These are phyloP conservation scores for Paramecium sonneborni DNA, from an alignment of 73 alveolate species.

Conservation along the genomic window DNA sequence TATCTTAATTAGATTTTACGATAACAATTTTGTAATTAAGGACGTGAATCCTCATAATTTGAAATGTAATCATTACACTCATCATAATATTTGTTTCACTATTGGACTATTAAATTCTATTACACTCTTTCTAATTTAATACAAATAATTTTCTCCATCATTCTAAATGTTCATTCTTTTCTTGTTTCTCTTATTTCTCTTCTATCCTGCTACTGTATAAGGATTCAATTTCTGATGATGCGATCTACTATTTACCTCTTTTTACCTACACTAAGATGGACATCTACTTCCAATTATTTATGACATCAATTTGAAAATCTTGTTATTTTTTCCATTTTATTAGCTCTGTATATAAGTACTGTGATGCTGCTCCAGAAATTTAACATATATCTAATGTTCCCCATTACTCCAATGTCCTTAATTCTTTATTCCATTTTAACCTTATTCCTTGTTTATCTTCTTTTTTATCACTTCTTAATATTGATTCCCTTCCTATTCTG, in stretches of 20 bases:
- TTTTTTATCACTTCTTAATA: neutral
- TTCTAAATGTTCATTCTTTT: neutral
- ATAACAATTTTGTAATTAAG: neutral
- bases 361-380: slow-evolving; percentile 26
- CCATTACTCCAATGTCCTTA: slow-evolving; percentile 9
- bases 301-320: slow-evolving; percentile 37
- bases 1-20: neutral
- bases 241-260: neutral
- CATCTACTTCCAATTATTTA: slow-evolving; percentile 49
- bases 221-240: slow-evolving; percentile 50
- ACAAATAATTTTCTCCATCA: neutral
- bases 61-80: neutral
- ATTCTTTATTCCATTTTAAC: neutral
- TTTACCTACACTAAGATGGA: slow-evolving; percentile 50
- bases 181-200: slow-evolving; percentile 1
- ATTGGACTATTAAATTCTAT: neutral
- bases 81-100: neutral
- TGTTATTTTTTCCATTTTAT: slow-evolving; percentile 32
- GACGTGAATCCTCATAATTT: slow-evolving; percentile 39
- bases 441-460: neutral
- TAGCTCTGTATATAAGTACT: neutral
- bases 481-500: neutral
- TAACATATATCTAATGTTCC: slow-evolving; percentile 18
- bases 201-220: slow-evolving; percentile 38
- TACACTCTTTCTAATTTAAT: neutral